Evolutionary conservation across 345 rosid species (phyloP), one percentile per base, ranked within the genome.

Genomic region (Isatis tinctoria): DNA sequence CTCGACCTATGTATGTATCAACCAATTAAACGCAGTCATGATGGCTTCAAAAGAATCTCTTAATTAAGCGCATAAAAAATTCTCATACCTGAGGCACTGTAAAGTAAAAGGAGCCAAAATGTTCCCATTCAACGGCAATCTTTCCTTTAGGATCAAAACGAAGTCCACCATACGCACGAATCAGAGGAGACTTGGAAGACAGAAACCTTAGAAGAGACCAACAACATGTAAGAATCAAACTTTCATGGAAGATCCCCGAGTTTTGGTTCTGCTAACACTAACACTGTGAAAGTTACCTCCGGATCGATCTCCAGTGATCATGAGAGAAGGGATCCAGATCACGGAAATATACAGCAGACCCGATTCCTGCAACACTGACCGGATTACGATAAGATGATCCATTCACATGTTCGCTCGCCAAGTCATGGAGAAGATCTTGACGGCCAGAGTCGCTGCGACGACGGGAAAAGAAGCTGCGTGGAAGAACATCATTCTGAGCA

Each of bases 151-250:
- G 86, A 76, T 93, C 97, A 30, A 93, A 93, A 1, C 95, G 90
- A 17, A 93, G 88, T 2, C 91, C 97, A 18, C 98, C 98, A 32
- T 93, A 93, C 5, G 97, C 97, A 61, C 97, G 97, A 69, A 93
- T 87, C 65, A 93, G 71, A 32, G 93, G 95, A 72, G 86, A 88
- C 52, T 81, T 78, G 1, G 80, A 69, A 9, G 91, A 87, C 28
- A 93, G 76, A 74, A 90, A 93, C 83, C 97, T 92, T 60, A 53
- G 6, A 74, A 70, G 53, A 51, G 49, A 44, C 7, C 4, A 54
- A 12, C 28, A 52, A 12, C n/a, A 39, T 8, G 20, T n/a, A 70
- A 36, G 60, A 48, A 8, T 12, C 67, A 47, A 60, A 45, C 60
- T 60, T 33, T 3, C 33, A 26, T 35, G 39, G 35, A 32, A 11